A percentile compares a stretch with the other conserved stretches of the same genome.
Evolutionary conservation across 352 stramenopile species (phyloP).

Genomic region (Phytophthora constricta): DNA sequence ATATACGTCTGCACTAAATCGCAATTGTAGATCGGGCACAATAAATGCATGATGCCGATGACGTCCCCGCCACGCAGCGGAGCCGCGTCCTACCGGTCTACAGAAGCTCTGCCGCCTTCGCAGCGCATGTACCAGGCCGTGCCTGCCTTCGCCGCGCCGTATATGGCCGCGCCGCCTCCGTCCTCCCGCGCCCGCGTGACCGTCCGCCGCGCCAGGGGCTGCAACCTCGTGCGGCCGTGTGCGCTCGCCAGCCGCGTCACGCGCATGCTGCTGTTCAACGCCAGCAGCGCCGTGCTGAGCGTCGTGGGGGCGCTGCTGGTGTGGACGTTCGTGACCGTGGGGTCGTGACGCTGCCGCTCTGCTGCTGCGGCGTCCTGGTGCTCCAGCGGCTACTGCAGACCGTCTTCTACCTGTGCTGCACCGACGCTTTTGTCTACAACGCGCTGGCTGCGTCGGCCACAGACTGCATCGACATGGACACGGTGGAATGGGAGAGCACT

Average conservation of each 20-base stretch:
- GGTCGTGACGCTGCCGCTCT: slow-evolving; percentile 57
- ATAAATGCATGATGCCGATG: slow-evolving; percentile 33
- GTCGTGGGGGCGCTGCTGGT: slow-evolving; percentile 27
- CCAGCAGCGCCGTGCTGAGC: slow-evolving; percentile 33
- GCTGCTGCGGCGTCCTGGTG: slow-evolving; percentile 57
- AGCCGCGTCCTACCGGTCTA: slow-evolving; percentile 19
- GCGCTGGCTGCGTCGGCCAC: slow-evolving; percentile 32
- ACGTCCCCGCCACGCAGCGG: slow-evolving; percentile 20
- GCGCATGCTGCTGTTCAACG: slow-evolving; percentile 38
- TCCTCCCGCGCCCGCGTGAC: slow-evolving; percentile 14
- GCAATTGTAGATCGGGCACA: no score
- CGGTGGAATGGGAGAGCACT: slow-evolving; percentile 14
- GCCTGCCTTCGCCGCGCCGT: slow-evolving; percentile 6
- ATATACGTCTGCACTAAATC: no score
- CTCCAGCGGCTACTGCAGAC: slow-evolving; percentile 49
- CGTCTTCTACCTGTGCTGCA: slow-evolving; percentile 47
- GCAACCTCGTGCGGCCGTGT: slow-evolving; percentile 34
- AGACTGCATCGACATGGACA: slow-evolving; percentile 27
- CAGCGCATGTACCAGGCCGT: slow-evolving; percentile 25
- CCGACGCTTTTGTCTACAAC: slow-evolving; percentile 64
- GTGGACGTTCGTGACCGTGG: slow-evolving; percentile 25
- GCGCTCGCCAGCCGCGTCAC: slow-evolving; percentile 29
- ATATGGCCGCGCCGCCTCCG: neutral
- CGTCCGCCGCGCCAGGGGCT: slow-evolving; percentile 20
- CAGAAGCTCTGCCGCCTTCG: slow-evolving; percentile 2